Evolutionary conservation across 257 asterid genomes (phyloP).

Genomic region (Solanum clarkiae): DNA sequence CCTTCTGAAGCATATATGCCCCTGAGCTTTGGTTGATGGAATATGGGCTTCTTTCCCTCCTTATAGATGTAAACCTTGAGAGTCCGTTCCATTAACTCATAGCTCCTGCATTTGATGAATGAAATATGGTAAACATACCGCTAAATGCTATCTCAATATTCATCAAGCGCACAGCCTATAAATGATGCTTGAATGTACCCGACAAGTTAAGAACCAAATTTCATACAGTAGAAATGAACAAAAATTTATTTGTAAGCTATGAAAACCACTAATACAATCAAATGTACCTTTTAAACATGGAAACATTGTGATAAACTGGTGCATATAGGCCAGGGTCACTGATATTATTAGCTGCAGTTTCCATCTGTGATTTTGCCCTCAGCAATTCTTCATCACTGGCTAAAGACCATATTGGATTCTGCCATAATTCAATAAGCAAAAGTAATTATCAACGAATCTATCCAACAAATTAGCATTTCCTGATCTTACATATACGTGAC

Average conservation of each 20-base stretch:
- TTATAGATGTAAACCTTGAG: constrained; percentile 50
- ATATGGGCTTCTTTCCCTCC: constrained; percentile 63
- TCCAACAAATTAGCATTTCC: not conserved
- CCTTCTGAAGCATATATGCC: constrained; percentile 76
- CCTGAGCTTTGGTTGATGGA: constrained; percentile 46
- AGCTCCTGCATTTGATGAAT: constrained; percentile 39
- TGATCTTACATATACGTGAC: not conserved
- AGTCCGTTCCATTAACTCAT: constrained; percentile 56
- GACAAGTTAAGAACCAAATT: not conserved
- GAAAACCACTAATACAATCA: not conserved
- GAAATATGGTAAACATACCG: not conserved
- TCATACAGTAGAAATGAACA: not conserved
- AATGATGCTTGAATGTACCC: not conserved
- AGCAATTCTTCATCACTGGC: constrained; percentile 36
- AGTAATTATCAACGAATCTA: not conserved
- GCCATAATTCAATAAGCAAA: not conserved
- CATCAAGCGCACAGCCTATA: not conserved
- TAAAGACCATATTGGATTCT: constrained; percentile 46
- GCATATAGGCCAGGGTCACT: constrained; percentile 28
- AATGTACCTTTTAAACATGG: constrained; percentile 40
- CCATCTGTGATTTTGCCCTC: constrained; percentile 33
- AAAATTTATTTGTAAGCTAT: not conserved
- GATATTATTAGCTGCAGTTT: constrained; percentile 10
- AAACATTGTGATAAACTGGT: constrained; percentile 46
- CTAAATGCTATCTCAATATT: not conserved